phyloP scores from a whole-genome alignment of 2,329 filamentous ascomycete genomes.

The Myriosclerotinia duriaeana region DNA sequence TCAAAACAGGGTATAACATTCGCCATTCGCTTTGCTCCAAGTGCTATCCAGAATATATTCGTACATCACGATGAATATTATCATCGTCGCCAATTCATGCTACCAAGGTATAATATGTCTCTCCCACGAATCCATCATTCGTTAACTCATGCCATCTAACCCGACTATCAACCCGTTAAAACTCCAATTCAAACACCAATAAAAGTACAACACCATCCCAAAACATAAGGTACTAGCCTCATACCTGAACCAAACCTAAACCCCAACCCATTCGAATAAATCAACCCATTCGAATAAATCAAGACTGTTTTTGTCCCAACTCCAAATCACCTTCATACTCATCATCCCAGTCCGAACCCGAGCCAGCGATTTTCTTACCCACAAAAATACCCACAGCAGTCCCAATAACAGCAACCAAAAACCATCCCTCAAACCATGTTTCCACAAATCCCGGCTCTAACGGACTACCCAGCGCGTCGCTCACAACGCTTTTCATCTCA shows the following conservation, averaged over 20 bases:
- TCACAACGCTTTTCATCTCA: conserved; percentile 74
- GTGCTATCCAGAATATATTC: neutral
- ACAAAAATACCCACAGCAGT: conserved; percentile 74
- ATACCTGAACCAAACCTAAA: neutral
- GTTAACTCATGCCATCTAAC: neutral
- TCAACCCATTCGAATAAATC: conserved; percentile 43
- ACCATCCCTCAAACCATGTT: conserved; percentile 87
- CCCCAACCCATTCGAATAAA: neutral
- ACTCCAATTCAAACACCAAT: conserved; percentile 13
- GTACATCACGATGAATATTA: neutral
- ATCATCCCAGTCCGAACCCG: conserved; percentile 57
- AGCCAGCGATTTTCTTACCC: conserved; percentile 58
- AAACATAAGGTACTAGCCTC: neutral
- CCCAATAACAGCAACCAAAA: conserved; percentile 64
- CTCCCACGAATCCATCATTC: neutral
- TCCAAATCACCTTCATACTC: conserved; percentile 55
- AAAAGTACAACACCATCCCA: neutral
- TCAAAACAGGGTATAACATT: neutral
- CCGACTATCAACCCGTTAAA: neutral
- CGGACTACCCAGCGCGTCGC: conserved; percentile 73
- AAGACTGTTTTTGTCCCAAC: conserved; percentile 68
- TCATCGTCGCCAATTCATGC: neutral
- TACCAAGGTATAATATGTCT: neutral
- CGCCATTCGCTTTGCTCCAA: neutral
- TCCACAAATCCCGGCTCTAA: conserved; percentile 70